phyloP scores from a whole-genome alignment of 2,329 filamentous ascomycete genomes.

The Colletotrichum viniferum region DNA sequence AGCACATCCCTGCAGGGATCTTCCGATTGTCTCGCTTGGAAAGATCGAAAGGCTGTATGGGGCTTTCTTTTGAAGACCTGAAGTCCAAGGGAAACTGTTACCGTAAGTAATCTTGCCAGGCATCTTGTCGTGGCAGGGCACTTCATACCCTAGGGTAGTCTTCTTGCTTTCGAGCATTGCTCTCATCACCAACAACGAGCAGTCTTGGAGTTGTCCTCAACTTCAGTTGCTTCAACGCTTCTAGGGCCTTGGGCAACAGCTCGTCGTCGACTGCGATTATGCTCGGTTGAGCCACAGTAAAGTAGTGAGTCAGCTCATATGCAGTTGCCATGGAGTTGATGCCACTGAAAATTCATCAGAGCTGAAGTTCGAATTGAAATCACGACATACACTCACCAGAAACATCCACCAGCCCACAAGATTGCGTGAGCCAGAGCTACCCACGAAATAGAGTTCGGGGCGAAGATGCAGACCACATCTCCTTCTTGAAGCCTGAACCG shows the following conservation, averaged over 20 bases:
- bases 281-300: slow-evolving; percentile 23
- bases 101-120: neutral
- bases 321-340: slow-evolving; percentile 27
- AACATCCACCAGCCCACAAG: slow-evolving; percentile 27
- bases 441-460: slow-evolving; percentile 25
- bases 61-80: neutral
- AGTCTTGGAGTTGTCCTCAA: neutral
- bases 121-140: neutral
- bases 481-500: slow-evolving; percentile 1
- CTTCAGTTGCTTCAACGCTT: neutral
- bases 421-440: slow-evolving; percentile 23
- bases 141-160: neutral
- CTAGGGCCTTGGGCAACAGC: slow-evolving; percentile 20
- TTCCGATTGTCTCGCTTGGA: neutral
- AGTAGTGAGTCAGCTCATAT: slow-evolving; percentile 27
- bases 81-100: neutral
- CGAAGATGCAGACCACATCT: slow-evolving; percentile 27
- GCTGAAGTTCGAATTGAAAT: neutral
- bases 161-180: neutral
- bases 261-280: slow-evolving; percentile 21
- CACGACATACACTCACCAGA: neutral
- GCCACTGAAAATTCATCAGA: slow-evolving; percentile 18
- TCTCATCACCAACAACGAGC: neutral
- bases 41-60: neutral
- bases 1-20: slow-evolving; percentile 25